phyloP scores from a whole-genome alignment of 2,329 filamentous ascomycete genomes.

The Colletotrichum lini region DNA sequence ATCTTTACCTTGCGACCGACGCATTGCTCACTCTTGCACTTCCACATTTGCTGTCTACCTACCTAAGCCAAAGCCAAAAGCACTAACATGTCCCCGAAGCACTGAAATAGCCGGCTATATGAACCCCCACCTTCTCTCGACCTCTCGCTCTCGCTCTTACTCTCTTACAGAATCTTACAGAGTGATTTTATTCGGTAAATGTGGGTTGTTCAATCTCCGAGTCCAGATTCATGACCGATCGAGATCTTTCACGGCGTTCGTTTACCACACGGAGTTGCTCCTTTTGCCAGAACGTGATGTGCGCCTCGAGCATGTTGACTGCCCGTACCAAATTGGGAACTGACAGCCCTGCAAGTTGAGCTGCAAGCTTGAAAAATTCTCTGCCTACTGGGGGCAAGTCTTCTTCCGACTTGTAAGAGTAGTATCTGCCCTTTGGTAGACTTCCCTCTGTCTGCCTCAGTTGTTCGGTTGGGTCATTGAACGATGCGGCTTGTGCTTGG shows the following conservation, averaged over 20 bases:
- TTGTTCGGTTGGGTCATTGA: background rate
- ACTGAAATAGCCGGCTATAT: background rate
- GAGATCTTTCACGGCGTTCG: slow-evolving; percentile 27
- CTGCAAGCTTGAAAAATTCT: slow-evolving; percentile 52
- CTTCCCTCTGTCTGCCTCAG: background rate
- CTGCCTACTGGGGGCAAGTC: slow-evolving; percentile 51
- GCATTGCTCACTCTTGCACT: background rate
- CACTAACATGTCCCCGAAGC: background rate
- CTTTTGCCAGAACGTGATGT: slow-evolving; percentile 53
- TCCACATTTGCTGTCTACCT: background rate
- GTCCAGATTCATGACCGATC: slow-evolving; percentile 9
- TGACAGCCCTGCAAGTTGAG: slow-evolving; percentile 51
- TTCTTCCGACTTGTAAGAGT: slow-evolving; percentile 45
- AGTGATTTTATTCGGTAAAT: background rate
- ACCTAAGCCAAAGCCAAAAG: background rate
- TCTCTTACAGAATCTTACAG: background rate
- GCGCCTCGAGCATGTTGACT: slow-evolving; percentile 56
- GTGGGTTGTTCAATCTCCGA: slow-evolving; percentile 10
- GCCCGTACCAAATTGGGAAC: slow-evolving; percentile 53
- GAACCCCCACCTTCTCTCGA: too few relatives aligned
- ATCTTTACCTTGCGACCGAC: background rate
- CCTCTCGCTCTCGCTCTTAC: background rate
- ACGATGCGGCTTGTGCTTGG: slow-evolving; percentile 28
- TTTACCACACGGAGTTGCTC: slow-evolving; percentile 30
- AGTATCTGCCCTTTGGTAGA: slow-evolving; percentile 20